These are phyloP conservation scores for Craterostigma plantagineum DNA, from an alignment of 257 asterid species.

Conservation along the genomic window DNA sequence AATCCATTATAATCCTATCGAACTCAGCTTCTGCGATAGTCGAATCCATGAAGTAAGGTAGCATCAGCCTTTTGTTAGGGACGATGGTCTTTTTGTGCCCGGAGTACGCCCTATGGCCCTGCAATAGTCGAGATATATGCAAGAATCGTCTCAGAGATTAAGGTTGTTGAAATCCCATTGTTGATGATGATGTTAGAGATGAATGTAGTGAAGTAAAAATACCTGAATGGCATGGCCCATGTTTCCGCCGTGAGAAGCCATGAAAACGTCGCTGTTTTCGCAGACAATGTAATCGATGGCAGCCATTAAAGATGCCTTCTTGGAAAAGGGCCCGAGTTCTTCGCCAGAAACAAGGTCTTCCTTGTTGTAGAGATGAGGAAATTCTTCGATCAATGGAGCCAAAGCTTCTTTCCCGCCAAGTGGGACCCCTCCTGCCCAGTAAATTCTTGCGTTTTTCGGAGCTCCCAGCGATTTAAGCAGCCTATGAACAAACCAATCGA, in stretches of 20 bases:
- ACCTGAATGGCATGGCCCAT: slow-evolving; percentile 96
- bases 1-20: slow-evolving; percentile 30
- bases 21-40: slow-evolving; percentile 49
- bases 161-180: too few species aligned
- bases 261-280: slow-evolving; percentile 81
- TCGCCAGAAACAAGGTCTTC: slow-evolving; percentile 66
- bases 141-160: too few species aligned
- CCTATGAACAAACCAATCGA: slow-evolving; percentile 18
- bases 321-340: slow-evolving; percentile 66
- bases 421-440: slow-evolving; percentile 92
- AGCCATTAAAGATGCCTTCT: slow-evolving; percentile 67
- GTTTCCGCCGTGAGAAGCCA: slow-evolving; percentile 98
- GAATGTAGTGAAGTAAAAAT: too few species aligned
- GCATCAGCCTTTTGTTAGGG: slow-evolving; percentile 91
- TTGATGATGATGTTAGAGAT: too few species aligned
- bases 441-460: slow-evolving; percentile 47
- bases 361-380: slow-evolving; percentile 65
- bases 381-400: slow-evolving; percentile 44
- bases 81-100: slow-evolving; percentile 83
- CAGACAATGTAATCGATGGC: slow-evolving; percentile 73
- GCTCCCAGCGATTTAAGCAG: slow-evolving; percentile 88
- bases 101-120: slow-evolving; percentile 85
- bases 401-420: slow-evolving; percentile 71
- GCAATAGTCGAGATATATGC: not conserved
- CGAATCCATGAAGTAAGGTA: slow-evolving; percentile 48